These are phyloP conservation scores for Albizia julibrissin DNA, from an alignment of 306 rosid genomes.

Conservation along the genomic window DNA sequence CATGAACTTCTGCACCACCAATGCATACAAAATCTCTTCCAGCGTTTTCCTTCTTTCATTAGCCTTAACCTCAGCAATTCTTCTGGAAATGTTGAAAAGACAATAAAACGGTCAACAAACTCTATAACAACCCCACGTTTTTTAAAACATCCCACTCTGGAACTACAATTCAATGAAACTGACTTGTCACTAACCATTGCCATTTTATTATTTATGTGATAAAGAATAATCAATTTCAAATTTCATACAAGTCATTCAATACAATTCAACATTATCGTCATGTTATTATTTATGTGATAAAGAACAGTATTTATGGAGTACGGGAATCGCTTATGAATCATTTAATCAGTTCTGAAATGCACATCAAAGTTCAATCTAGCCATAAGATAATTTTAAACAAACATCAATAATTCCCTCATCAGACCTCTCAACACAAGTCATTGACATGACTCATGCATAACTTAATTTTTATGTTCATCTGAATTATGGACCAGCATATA, in stretches of 20 bases:
- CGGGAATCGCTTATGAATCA: conserved; percentile 8
- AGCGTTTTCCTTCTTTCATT: conserved; percentile 73
- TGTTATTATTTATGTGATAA: not conserved
- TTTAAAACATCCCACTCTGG: not conserved
- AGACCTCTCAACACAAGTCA: not conserved
- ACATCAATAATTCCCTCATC: not conserved
- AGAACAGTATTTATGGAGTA: not conserved
- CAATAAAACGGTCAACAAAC: conserved; percentile 30
- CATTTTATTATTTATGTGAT: not conserved
- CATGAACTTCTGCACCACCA: conserved; percentile 96
- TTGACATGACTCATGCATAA: not conserved
- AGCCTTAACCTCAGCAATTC: conserved; percentile 89
- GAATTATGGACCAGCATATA: not conserved
- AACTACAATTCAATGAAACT: conserved; percentile 1
- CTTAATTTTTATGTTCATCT: not conserved
- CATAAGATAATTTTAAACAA: not conserved
- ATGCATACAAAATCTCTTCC: conserved; percentile 83
- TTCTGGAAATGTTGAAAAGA: conserved; percentile 52
- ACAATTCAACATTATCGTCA: not conserved
- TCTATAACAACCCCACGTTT: not conserved
- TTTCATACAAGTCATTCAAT: not conserved
- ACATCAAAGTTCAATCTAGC: not conserved
- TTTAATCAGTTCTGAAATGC: not conserved
- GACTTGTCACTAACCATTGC: not conserved
- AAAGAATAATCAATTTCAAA: conserved; percentile 18